Evolutionary conservation across 805 yeast species (phyloP).

Genomic region (Zygosaccharomyces kombuchaensis): DNA sequence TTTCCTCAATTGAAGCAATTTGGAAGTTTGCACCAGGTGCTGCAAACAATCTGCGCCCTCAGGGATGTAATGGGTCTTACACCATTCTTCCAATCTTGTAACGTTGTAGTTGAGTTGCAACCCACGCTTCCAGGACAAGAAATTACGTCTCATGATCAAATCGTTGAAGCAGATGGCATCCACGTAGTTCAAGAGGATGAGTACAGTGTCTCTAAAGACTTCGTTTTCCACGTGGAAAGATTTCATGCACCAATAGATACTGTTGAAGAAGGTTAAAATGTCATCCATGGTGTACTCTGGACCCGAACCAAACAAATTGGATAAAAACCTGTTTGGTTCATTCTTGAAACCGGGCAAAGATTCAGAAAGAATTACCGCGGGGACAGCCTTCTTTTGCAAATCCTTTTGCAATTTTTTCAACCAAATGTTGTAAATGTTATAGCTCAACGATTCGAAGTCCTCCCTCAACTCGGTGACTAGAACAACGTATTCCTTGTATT

Average conservation of each 20-base stretch:
- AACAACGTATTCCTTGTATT: conserved; percentile 83
- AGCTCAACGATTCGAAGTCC: conserved; percentile 88
- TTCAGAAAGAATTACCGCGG: conserved; percentile 94
- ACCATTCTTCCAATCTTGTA: conserved; percentile 97
- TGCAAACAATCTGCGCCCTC: conserved; percentile 81
- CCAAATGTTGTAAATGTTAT: conserved; percentile 95
- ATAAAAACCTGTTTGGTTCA: conserved; percentile 71
- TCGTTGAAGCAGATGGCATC: conserved; percentile 95
- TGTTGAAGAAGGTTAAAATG: conserved; percentile 80
- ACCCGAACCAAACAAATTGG: conserved; percentile 72
- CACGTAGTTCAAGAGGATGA: conserved; percentile 77
- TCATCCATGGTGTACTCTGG: conserved; percentile 91
- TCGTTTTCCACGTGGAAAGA: conserved; percentile 81
- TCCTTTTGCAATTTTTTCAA: conserved; percentile 91
- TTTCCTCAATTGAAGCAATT: conserved; percentile 86
- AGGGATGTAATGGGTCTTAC: conserved; percentile 85
- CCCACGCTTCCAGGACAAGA: conserved; percentile 96
- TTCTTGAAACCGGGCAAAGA: conserved; percentile 93
- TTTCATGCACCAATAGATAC: conserved; percentile 89
- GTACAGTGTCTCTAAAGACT: conserved; percentile 77
- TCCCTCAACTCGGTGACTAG: conserved; percentile 88
- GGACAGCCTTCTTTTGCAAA: conserved; percentile 83
- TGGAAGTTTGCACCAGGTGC: conserved; percentile 89
- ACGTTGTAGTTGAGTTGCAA: conserved; percentile 94
- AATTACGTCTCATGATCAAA: conserved; percentile 88